Conservation (phyloP, 208 protist species). For the Trypanosoma theileri region DNA sequence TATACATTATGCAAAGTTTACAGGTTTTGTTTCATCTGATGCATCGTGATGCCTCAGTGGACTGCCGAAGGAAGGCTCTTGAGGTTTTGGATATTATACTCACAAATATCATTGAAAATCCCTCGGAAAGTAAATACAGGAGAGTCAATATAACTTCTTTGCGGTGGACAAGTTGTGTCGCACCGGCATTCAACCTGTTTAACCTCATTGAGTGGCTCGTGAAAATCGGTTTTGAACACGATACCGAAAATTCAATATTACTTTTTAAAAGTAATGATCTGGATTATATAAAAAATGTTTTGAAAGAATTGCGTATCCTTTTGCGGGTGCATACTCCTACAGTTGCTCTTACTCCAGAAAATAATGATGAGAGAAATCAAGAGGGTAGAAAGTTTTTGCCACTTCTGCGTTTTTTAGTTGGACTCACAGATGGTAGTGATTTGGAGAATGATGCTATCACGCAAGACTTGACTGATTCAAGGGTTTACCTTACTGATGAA, state of each 20-base stretch:
- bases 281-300: background rate
- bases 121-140: slow-evolving; percentile 20
- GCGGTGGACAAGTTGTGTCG: slow-evolving; percentile 18
- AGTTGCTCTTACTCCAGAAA: background rate
- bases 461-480: background rate
- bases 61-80: slow-evolving; percentile 24
- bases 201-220: slow-evolving; percentile 27
- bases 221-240: slow-evolving; percentile 20
- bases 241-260: slow-evolving; percentile 20
- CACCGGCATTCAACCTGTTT: slow-evolving; percentile 24
- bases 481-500: slow-evolving; percentile 1
- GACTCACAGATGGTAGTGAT: slow-evolving; percentile 7
- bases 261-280: slow-evolving; percentile 4
- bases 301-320: slow-evolving; percentile 13
- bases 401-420: slow-evolving; percentile 20
- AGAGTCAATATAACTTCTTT: slow-evolving; percentile 26
- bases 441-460: background rate
- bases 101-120: slow-evolving; percentile 24
- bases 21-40: slow-evolving; percentile 10
- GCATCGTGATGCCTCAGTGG: slow-evolving; percentile 19
- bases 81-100: slow-evolving; percentile 23
- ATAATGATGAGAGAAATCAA: background rate
- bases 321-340: slow-evolving; percentile 1
- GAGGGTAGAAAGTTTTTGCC: slow-evolving; percentile 5
- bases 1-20: slow-evolving; percentile 5